Base-by-base conservation (phyloP, 2,329 filamentous ascomycete genomes). In the Rhinocladiella similis region DNA sequence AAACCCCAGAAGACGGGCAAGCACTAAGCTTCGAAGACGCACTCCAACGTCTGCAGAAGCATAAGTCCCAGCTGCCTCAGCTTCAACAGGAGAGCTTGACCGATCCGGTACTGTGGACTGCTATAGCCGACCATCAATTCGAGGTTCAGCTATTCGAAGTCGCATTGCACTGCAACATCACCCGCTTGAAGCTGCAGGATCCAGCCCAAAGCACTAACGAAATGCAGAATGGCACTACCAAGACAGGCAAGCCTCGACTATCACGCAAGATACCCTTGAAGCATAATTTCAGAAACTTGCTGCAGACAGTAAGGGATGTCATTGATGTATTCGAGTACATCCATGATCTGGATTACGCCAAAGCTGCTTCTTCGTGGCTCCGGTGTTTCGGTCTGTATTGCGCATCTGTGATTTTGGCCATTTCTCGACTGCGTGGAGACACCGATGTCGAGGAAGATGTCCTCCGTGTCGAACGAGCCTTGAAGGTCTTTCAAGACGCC, bases 361-460 rank as follows among this genome's bases (percentile, higher is more conserved):
- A 49, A 18, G 36, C 59, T 6, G 47, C 39, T 16, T 53, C 52
- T 25, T 57, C 47, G 3, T 62, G 59, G 59, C 48, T 56, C 10
- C 56, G 56, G 7, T 62, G 59, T 36, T 59, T 62, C 41, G 59
- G 59, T 13, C 41, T 59, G 13, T 59, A 54, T 47, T 62, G 50
- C 36, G 59, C 56, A 7, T 50, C 51, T 5, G 35, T 41, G 2
- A 52, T 62, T 35, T 20, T 62, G 33, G 59, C 56, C 35, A 59
- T 62, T 39, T 57, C 56, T 29, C 54, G 47, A 18, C 41, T 62
- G 2, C 53, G 59, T 12, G 50, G 48, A 45, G 56, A 62, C 14
- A 49, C 50, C 13, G 59, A 59, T n/a, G 33, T 62, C 13, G 36
- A 56, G 42, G 53, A 50, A 19, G 59, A 59, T 19, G 43, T 45